Percentiles rank a stretch among this genome's conserved stretches.
Evolutionary conservation across 1,284 basidiomycete genomes (phyloP).

Genomic region (Termitomyces sp.): DNA sequence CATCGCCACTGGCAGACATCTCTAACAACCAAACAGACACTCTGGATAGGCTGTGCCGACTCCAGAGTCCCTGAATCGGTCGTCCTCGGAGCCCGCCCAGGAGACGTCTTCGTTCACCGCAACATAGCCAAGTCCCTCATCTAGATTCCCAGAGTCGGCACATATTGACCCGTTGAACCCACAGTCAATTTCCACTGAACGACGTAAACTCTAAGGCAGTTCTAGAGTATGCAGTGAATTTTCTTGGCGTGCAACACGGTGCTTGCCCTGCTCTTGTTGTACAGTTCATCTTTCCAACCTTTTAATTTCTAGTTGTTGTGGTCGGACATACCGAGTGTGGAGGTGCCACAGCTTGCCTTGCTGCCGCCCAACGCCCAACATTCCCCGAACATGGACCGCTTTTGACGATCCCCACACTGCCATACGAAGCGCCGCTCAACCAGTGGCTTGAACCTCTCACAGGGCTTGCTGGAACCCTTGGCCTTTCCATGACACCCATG

Average conservation of each 20-base stretch:
- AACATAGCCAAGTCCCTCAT: slow-evolving; percentile 40
- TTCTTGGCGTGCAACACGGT: slow-evolving; percentile 83
- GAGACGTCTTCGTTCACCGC: slow-evolving; percentile 42
- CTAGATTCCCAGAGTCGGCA: slow-evolving; percentile 13
- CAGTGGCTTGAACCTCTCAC: slow-evolving; percentile 74
- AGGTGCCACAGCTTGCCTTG: slow-evolving; percentile 63
- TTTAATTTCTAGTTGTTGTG: slow-evolving; percentile 55
- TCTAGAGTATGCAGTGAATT: slow-evolving; percentile 76
- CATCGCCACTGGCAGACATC: slow-evolving; percentile 6
- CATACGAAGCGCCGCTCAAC: slow-evolving; percentile 47
- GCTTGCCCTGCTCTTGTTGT: slow-evolving; percentile 29
- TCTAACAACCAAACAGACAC: slow-evolving; percentile 23
- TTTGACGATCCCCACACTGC: slow-evolving; percentile 31
- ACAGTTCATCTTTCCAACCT: slow-evolving; percentile 26
- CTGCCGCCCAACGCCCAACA: slow-evolving; percentile 30
- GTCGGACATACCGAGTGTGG: slow-evolving; percentile 83
- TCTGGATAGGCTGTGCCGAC: slow-evolving; percentile 42
- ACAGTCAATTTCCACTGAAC: slow-evolving; percentile 76
- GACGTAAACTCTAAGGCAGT: slow-evolving; percentile 80
- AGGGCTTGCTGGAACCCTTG: slow-evolving; percentile 46
- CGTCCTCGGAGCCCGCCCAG: slow-evolving; percentile 36
- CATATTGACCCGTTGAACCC: background rate
- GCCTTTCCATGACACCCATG: slow-evolving; percentile 33
- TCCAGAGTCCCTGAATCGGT: slow-evolving; percentile 38
- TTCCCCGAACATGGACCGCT: slow-evolving; percentile 26